phyloP scores from a whole-genome alignment of 129 eudicot genomes.

The Cynara cardunculus region DNA sequence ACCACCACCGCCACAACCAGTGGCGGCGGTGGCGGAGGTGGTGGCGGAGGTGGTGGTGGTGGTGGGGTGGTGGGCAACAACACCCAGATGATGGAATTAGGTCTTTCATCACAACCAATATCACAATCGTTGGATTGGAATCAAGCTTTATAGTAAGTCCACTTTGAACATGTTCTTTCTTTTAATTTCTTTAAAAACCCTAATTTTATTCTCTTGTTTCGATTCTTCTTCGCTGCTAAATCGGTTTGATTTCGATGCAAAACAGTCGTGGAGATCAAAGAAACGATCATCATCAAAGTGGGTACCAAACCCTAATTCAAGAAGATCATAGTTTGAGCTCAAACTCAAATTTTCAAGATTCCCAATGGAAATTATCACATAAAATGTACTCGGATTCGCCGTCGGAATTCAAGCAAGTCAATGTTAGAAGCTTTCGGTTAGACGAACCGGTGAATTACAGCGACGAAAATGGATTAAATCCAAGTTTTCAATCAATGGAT shows the following conservation, averaged over 20 bases:
- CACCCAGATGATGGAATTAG: slow-evolving; percentile 70
- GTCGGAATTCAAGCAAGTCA: slow-evolving; percentile 31
- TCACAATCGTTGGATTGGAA: slow-evolving; percentile 68
- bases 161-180: slow-evolving; percentile 14
- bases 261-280: slow-evolving; percentile 58
- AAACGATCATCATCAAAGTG: slow-evolving; percentile 43
- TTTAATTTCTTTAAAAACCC: slow-evolving; percentile 18
- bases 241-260: background rate
- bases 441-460: slow-evolving; percentile 24
- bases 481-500: slow-evolving; percentile 47
- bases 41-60: background rate
- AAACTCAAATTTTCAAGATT: slow-evolving; percentile 43
- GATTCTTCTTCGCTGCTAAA: slow-evolving; percentile 6
- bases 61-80: slow-evolving; percentile 18
- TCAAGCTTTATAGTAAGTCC: slow-evolving; percentile 67
- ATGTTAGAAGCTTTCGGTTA: slow-evolving; percentile 41
- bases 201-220: background rate
- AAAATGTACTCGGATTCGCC: slow-evolving; percentile 38
- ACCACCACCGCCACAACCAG: slow-evolving; percentile 29
- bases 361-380: slow-evolving; percentile 47
- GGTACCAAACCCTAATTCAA: slow-evolving; percentile 62
- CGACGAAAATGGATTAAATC: slow-evolving; percentile 26
- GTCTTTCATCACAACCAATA: slow-evolving; percentile 69
- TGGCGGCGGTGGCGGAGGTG: background rate
- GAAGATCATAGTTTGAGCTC: slow-evolving; percentile 57